Evolutionary conservation across 371 early-diverging fungal species (phyloP).

Genomic region (Mortierella sp.): DNA sequence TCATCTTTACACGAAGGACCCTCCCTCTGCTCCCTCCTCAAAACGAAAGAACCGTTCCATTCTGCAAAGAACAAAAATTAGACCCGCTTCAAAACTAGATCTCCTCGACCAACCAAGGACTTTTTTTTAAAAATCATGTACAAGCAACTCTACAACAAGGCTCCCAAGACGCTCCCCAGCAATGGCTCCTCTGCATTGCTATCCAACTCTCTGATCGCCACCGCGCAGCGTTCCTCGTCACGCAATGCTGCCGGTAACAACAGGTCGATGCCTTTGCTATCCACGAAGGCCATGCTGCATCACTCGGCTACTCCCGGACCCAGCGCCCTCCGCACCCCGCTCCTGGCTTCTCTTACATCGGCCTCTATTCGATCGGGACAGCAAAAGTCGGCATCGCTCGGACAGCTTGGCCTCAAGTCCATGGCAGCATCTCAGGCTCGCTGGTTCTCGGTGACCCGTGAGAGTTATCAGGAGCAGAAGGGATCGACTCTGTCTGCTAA

Average conservation of each 20-base stretch:
- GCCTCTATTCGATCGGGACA: conserved; percentile 19
- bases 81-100: background rate
- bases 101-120: conserved; percentile 18
- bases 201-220: conserved; percentile 35
- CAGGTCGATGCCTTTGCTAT: conserved; percentile 24
- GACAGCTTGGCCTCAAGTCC: conserved; percentile 34
- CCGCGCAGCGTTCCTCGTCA: conserved; percentile 12
- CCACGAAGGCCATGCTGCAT: conserved; percentile 47
- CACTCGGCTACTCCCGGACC: conserved; percentile 20
- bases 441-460: conserved; percentile 34
- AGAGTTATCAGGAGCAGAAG: conserved; percentile 22
- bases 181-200: conserved; percentile 40
- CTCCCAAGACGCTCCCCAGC: conserved; percentile 34
- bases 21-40: too few species aligned
- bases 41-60: background rate
- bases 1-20: conserved; percentile 46
- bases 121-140: conserved; percentile 37
- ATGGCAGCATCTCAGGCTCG: conserved; percentile 34
- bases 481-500: conserved; percentile 6
- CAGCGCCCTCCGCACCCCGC: conserved; percentile 16
- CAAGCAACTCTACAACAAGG: conserved; percentile 50
- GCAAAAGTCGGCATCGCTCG: conserved; percentile 15
- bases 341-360: conserved; percentile 20
- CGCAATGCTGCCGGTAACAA: conserved; percentile 2
- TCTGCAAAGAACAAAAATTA: background rate